Evolutionary conservation across 352 stramenopile genomes (phyloP).

Genomic region (Globisporangium megalacanthum): DNA sequence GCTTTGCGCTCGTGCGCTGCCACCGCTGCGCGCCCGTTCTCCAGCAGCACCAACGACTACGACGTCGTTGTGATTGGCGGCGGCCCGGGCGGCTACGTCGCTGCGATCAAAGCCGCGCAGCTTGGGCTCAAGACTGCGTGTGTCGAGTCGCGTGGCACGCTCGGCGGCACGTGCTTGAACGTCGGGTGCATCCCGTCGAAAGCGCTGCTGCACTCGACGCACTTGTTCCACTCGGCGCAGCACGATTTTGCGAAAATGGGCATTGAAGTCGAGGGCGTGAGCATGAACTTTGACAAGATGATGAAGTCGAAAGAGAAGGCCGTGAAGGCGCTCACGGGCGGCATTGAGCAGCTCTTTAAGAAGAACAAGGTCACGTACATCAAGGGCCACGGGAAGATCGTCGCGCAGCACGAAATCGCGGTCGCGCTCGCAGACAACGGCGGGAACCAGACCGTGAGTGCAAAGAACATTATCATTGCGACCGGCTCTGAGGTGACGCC

Average conservation of each 20-base stretch:
- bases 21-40: slow-evolving; percentile 40
- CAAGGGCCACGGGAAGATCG: slow-evolving; percentile 95
- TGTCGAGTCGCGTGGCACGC: slow-evolving; percentile 93
- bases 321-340: slow-evolving; percentile 92
- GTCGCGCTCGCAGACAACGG: slow-evolving; percentile 90
- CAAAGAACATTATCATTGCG: slow-evolving; percentile 97
- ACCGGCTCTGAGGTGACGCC: slow-evolving; percentile 90
- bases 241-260: slow-evolving; percentile 96
- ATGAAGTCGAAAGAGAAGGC: slow-evolving; percentile 95
- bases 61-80: slow-evolving; percentile 92
- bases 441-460: slow-evolving; percentile 85
- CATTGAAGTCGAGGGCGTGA: slow-evolving; percentile 88
- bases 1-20: slow-evolving; percentile 16
- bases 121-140: slow-evolving; percentile 98
- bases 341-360: slow-evolving; percentile 98
- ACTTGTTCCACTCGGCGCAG: slow-evolving; percentile 96
- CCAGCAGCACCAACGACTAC: slow-evolving; percentile 43
- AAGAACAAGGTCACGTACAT: slow-evolving; percentile 99
- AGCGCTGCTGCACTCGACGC: slow-evolving; percentile 94
- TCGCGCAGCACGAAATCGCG: slow-evolving; percentile 87
- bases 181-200: slow-evolving; percentile 99
- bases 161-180: slow-evolving; percentile 98
- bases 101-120: slow-evolving; percentile 98
- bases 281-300: slow-evolving; percentile 95
- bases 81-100: slow-evolving; percentile 97